Evolutionary conservation across 306 rosid genomes (phyloP).

Genomic region (Quillaja saponaria): DNA sequence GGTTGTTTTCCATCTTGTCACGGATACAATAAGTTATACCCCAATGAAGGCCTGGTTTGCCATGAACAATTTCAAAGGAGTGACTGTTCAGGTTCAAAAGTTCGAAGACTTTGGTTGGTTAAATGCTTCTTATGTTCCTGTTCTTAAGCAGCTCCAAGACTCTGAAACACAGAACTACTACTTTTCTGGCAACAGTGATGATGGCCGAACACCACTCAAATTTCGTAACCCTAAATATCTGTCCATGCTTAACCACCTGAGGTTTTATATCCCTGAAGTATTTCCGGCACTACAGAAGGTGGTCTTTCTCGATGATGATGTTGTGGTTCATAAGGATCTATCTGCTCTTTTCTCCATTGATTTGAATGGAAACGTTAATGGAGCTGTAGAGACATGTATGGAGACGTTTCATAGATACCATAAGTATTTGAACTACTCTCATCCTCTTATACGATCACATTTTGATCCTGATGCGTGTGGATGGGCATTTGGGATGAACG

Average conservation of each 20-base stretch:
- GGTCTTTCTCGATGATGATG: slow-evolving; percentile 82
- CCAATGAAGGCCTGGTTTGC: slow-evolving; percentile 92
- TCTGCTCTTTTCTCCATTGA: slow-evolving; percentile 68
- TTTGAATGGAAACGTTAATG: slow-evolving; percentile 77
- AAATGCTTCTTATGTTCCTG: slow-evolving; percentile 91
- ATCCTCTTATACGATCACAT: slow-evolving; percentile 76
- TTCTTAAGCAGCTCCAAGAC: slow-evolving; percentile 93
- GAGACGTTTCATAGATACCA: slow-evolving; percentile 93
- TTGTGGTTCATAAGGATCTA: slow-evolving; percentile 84
- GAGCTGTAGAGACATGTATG: slow-evolving; percentile 96
- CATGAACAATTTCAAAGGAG: slow-evolving; percentile 62
- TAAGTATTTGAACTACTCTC: slow-evolving; percentile 80
- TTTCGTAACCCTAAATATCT: slow-evolving; percentile 88
- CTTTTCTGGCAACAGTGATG: slow-evolving; percentile 68
- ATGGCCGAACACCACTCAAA: slow-evolving; percentile 81
- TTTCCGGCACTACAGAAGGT: slow-evolving; percentile 78
- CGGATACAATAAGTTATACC: slow-evolving; percentile 79
- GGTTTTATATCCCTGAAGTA: slow-evolving; percentile 89
- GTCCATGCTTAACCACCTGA: slow-evolving; percentile 89
- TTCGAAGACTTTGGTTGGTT: slow-evolving; percentile 81
- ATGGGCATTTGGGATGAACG: slow-evolving; percentile 95
- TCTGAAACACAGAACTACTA: slow-evolving; percentile 84
- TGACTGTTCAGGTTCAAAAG: slow-evolving; percentile 73
- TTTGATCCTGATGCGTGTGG: slow-evolving; percentile 97
- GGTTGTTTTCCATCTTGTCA: slow-evolving; percentile 82